Evolutionary conservation across 208 protist species (phyloP), one percentile per base, ranked within the genome.

Genomic region (Strigomonas galati): DNA sequence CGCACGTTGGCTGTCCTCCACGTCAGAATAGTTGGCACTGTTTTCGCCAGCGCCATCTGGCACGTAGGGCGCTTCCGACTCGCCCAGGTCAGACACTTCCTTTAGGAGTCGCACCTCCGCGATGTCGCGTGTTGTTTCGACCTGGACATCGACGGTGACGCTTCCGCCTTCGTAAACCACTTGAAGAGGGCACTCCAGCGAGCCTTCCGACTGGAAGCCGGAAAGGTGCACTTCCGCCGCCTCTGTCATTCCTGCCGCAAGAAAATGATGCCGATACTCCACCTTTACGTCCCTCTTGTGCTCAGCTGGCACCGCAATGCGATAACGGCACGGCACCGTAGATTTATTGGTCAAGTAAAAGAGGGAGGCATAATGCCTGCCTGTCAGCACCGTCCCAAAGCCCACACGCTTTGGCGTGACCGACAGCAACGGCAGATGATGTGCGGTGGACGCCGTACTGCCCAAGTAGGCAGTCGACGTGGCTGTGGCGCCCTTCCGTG

Each of bases 321-420:
- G 83, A 56, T 91, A 92, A 52, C 89, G 89, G 56, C 89, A 95
- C 9, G 89, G 85, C 26, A 91, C 84, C 12, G 76, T 91, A 1
- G 84, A 90, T 14, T 74, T 78, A 76, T 95, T 95, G 0, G 82
- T 90, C 19, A 95, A 26, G 27, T 53, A 54, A 15, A 91, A 48
- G 5, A 65, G 62, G 43, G 79, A 49, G 3, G 69, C 68, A 67
- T 91, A 95, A 37, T 75, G 78, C 5, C 76, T 73, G 5, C 78
- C 79, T 1, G 46, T 27, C 5, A 70, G 54, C 14, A 95, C 67
- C 10, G 59, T 67, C 26, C 89, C 89, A 62, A 95, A 88, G 7
- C 71, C 58, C 26, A 91, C 58, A 28, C 56, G 49, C 35, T 5
- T 23, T 23, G 74, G 78, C n/a, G 69, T 28, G 32, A 77, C 67